Percentiles rank a stretch among this genome's conserved stretches.
These are phyloP conservation scores for Eucalyptus pumila DNA, from an alignment of 345 rosid genomes.

Conservation along the genomic window DNA sequence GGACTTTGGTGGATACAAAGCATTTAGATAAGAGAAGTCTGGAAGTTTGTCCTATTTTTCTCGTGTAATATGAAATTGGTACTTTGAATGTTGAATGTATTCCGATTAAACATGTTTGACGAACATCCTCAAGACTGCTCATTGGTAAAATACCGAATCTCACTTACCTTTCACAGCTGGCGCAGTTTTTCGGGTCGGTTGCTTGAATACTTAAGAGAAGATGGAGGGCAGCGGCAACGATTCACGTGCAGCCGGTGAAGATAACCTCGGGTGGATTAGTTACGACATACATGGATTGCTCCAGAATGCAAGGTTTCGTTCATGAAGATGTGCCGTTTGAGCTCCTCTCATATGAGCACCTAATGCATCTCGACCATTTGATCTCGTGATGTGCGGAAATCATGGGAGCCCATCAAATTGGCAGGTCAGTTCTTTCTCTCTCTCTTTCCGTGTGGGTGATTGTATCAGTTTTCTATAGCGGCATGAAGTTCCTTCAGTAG, in stretches of 20 bases:
- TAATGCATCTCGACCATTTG: not conserved
- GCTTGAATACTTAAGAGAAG: not conserved
- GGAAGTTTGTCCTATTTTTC: not conserved
- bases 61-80: not conserved
- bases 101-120: not conserved
- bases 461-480: accelerated
- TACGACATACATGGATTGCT: not conserved
- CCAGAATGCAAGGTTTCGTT: not conserved
- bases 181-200: not conserved
- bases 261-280: not conserved
- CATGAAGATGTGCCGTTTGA: not conserved
- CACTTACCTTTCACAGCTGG: not conserved
- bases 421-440: not conserved
- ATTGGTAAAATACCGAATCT: not conserved
- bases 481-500: accelerated
- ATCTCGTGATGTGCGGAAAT: not conserved
- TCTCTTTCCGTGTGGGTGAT: not conserved
- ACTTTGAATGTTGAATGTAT: not conserved
- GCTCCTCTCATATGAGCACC: not conserved
- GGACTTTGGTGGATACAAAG: not conserved
- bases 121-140: accelerated
- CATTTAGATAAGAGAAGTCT: not conserved
- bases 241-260: not conserved
- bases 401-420: not conserved
- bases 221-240: not conserved